Base-by-base conservation (phyloP, 2,329 filamentous ascomycete genomes). In the Alternaria conjuncta region DNA sequence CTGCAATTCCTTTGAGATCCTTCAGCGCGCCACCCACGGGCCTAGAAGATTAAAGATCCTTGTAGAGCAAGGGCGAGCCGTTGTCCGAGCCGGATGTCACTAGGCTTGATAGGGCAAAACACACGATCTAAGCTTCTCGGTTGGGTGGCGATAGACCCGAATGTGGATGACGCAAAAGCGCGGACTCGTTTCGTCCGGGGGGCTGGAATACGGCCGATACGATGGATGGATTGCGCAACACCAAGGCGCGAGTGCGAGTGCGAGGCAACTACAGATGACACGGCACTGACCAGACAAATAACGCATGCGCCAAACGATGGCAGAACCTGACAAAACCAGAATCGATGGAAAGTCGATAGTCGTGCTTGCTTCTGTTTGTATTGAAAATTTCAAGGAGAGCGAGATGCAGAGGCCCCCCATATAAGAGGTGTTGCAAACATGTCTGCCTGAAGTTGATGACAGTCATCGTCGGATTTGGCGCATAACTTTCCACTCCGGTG, bases 21-120 rank as follows among this genome's bases (percentile, higher is more conserved):
- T 55, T 21, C 41, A 28, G 32, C 26, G 36, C 57, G 61, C 61
- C 61, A 63, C 61, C 51, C 56, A 60, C 60, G 61, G 61, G 57
- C 61, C 57, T 51, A 43, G 46, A 59, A 32, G 32, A 59, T 21
- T 46, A 46, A 28, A 47, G 57, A 55, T 60, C 57, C 57, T 55
- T 54, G 47, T 49, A 41, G 55, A 10, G 44, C 21, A 18, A 45
- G 55, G 51, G 23, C 26, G 11, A 44, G 25, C 55, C 60, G 13
- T 32, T 41, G 30, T 49, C 46, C 28, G 47, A 54, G 44, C 41
- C 18, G 20, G 41, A 18, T 11, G 13, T 5, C 6, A 21, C 60
- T 62, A 62, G 49, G n/a, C 60, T 46, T 15, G 15, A 26, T 41
- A 30, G 2, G 43, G 44, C 26, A n/a, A 41, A 54, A 36, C 43